Base-by-base conservation (phyloP, 2,329 filamentous ascomycete genomes). In the Xylaria hypoxylon region DNA sequence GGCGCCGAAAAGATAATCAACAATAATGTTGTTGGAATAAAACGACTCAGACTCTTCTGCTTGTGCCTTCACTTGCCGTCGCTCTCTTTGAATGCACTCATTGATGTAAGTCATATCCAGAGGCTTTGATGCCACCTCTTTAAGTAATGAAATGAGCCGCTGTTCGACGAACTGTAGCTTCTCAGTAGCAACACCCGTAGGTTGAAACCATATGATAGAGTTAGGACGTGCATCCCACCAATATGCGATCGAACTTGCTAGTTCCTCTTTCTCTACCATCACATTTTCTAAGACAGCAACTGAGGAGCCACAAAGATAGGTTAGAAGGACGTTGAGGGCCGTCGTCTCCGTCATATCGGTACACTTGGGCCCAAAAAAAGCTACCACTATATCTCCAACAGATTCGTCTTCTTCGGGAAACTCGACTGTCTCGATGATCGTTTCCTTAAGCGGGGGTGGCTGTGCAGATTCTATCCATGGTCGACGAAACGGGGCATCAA, bases 321-420 rank as follows among this genome's bases (percentile, higher is more conserved):
- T 89, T 44, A 97, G 85, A 2, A 96, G 81, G 57, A 97, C 88
- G 69, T 92, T 92, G 3, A 97, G 81, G 1, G 94, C 96, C 15
- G 90, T 90, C 11, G 87, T 87, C 45, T 86, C 82, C 26, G 92
- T 77, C 2, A 87, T 79, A 72, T 97, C 89, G 59, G 87, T 91
- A 78, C 91, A 94, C 72, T 90, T 86, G 0, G 96, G 96, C 0
- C 96, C 96, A 62, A 98, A 89, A 80, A 96, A 97, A 1, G 87
- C 91, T 22, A 97, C 89, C 55, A 93, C 82, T 56, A 98, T 89
- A 76, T 98, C 95, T 42, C 96, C 96, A 62, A 90, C 92, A 0
- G 93, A 95, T 77, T 99, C 96, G 71, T 99, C 96, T 74, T 97
- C 95, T 77, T 99, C 96, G 0, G 96, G 96, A 74, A 99, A 99